Evolutionary conservation across 805 yeast genomes (phyloP).

Genomic region (Suhomyces sp.): DNA sequence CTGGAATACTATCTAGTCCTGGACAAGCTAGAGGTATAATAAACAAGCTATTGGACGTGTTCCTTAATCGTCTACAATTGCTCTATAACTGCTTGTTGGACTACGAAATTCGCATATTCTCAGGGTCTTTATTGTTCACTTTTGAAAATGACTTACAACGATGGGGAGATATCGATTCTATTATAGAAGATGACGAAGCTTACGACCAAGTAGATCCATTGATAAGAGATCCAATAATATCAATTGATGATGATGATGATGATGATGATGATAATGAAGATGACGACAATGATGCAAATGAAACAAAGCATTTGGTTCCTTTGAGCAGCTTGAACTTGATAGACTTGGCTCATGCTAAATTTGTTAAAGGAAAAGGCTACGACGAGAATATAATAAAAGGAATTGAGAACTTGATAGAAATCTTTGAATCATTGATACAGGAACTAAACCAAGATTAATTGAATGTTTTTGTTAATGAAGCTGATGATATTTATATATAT

Average conservation of each 20-base stretch:
- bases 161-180: slow-evolving; percentile 40
- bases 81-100: slow-evolving; percentile 63
- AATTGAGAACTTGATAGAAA: slow-evolving; percentile 54
- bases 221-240: slow-evolving; percentile 12
- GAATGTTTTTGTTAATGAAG: neutral
- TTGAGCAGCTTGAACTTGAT: slow-evolving; percentile 67
- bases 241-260: slow-evolving; percentile 15
- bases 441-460: neutral
- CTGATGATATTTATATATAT: no score
- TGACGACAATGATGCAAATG: slow-evolving; percentile 23
- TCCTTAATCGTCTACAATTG: slow-evolving; percentile 59
- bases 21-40: slow-evolving; percentile 20
- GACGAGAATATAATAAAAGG: slow-evolving; percentile 76
- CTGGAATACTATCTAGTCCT: slow-evolving; percentile 17
- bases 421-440: slow-evolving; percentile 33
- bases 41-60: slow-evolving; percentile 39
- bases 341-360: slow-evolving; percentile 87
- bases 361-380: slow-evolving; percentile 59
- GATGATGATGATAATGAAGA: slow-evolving; percentile 19
- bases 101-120: slow-evolving; percentile 62
- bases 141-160: slow-evolving; percentile 64
- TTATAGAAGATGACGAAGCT: slow-evolving; percentile 6
- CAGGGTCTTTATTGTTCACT: slow-evolving; percentile 71
- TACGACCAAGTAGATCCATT: slow-evolving; percentile 28
- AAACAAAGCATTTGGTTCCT: slow-evolving; percentile 28